Conservation (phyloP, 805 yeast species). For the Candida alai region DNA sequence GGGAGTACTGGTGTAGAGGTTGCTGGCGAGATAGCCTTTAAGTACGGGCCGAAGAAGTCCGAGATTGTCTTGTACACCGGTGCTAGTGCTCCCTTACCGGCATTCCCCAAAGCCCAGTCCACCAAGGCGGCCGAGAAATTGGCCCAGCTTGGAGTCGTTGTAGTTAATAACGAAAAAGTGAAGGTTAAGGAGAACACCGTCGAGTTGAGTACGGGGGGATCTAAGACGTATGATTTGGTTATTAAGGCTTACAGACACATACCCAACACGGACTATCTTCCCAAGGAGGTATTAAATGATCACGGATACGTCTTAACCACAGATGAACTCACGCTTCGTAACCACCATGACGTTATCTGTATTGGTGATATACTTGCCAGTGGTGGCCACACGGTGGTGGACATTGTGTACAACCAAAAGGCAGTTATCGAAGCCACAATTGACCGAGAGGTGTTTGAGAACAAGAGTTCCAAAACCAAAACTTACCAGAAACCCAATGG, state of each 20-base stretch:
- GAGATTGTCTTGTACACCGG: conserved; percentile 22
- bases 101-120: conserved; percentile 4
- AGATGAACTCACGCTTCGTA: conserved; percentile 21
- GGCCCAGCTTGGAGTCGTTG: conserved; percentile 16
- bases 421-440: conserved; percentile 12
- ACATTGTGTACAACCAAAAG: conserved; percentile 21
- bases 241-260: conserved; percentile 20
- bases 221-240: conserved; percentile 24
- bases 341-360: conserved; percentile 25
- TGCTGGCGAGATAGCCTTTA: conserved; percentile 32
- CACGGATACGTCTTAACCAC: conserved; percentile 29
- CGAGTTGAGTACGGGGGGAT: conserved; percentile 16
- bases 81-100: conserved; percentile 13
- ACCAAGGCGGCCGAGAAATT: conserved; percentile 15
- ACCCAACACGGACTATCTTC: conserved; percentile 35
- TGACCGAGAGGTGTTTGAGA: conserved; percentile 12
- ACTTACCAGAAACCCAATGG: conserved; percentile 10
- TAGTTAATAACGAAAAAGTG: conserved; percentile 18
- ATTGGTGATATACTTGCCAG: conserved; percentile 32
- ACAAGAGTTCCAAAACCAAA: conserved; percentile 9
- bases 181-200: conserved; percentile 10
- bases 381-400: conserved; percentile 21
- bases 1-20: conserved; percentile 38
- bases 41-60: conserved; percentile 12
- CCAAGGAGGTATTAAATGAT: conserved; percentile 17